These are phyloP conservation scores for Meira miltonrushii DNA, from an alignment of 1,284 basidiomycete genomes.

Conservation along the genomic window DNA sequence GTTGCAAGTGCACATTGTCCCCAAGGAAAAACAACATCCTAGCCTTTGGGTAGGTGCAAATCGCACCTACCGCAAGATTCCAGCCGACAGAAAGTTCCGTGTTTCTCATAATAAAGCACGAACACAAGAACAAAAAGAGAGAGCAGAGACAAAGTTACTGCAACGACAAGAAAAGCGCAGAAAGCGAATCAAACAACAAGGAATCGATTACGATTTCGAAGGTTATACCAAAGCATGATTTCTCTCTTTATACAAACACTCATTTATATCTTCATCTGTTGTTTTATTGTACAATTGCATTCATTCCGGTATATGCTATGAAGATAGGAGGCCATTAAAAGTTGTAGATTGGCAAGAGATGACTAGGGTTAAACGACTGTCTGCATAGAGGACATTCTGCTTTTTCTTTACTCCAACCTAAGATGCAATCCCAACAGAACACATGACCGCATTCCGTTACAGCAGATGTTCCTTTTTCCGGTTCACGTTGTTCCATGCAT, in stretches of 20 bases:
- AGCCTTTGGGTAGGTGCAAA: slow-evolving; percentile 96
- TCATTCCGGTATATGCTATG: not conserved
- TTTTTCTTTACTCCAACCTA: slow-evolving; percentile 83
- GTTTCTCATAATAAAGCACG: slow-evolving; percentile 66
- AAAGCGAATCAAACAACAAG: slow-evolving; percentile 70
- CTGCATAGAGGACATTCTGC: slow-evolving; percentile 42
- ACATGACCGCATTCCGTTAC: slow-evolving; percentile 90
- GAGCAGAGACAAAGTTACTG: slow-evolving; percentile 67
- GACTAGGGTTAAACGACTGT: slow-evolving; percentile 21
- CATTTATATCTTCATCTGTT: not conserved
- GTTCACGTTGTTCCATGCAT: slow-evolving; percentile 46
- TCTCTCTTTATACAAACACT: too few relatives aligned
- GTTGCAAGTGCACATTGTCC: slow-evolving; percentile 69
- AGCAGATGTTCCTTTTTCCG: slow-evolving; percentile 59
- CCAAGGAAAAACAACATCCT: slow-evolving; percentile 81
- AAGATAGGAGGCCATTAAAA: slow-evolving; percentile 17
- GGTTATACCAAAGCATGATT: slow-evolving; percentile 51
- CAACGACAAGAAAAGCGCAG: slow-evolving; percentile 73
- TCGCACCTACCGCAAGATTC: slow-evolving; percentile 76
- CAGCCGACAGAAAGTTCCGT: slow-evolving; percentile 65
- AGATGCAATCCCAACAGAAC: slow-evolving; percentile 89
- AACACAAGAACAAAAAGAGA: slow-evolving; percentile 60
- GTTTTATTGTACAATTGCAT: not conserved
- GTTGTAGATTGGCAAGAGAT: slow-evolving; percentile 37
- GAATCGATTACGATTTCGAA: slow-evolving; percentile 84